These are phyloP conservation scores for Ceratobasidium theobromae DNA, from an alignment of 1,284 basidiomycete genomes.

Conservation along the genomic window DNA sequence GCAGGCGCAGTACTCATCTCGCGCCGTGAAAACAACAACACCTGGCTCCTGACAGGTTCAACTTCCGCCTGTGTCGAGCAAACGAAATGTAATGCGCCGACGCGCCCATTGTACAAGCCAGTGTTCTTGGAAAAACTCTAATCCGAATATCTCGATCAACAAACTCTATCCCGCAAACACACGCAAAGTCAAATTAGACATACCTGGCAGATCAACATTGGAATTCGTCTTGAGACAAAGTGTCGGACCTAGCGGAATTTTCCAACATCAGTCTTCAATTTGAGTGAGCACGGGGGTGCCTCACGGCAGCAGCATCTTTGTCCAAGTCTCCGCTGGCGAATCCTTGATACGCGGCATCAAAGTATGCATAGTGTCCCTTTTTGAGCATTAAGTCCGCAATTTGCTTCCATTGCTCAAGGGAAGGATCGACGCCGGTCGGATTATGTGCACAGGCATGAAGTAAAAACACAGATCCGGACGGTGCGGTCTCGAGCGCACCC, in stretches of 20 bases:
- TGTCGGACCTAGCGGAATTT: conserved; percentile 48
- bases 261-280: no score
- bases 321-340: conserved; percentile 84
- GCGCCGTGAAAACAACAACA: conserved; percentile 83
- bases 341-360: conserved; percentile 95
- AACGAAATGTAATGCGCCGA: conserved; percentile 82
- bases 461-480: conserved; percentile 79
- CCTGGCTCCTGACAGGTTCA: conserved; percentile 76
- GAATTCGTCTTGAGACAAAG: conserved; percentile 73
- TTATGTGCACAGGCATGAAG: conserved; percentile 95
- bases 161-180: neutral
- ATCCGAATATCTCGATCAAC: conserved; percentile 6
- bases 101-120: conserved; percentile 88
- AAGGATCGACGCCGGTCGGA: conserved; percentile 95
- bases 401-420: conserved; percentile 81
- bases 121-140: conserved; percentile 98
- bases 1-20: conserved; percentile 94
- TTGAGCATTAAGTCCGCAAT: conserved; percentile 75
- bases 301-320: conserved; percentile 71
- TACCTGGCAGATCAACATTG: conserved; percentile 86
- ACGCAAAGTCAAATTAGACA: conserved; percentile 37
- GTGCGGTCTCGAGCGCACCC: conserved; percentile 62
- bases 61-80: conserved; percentile 62
- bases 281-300: no score
- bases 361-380: conserved; percentile 86